Evolutionary conservation across 2,329 filamentous ascomycete species (phyloP).

Genomic region (Venturia effusa): DNA sequence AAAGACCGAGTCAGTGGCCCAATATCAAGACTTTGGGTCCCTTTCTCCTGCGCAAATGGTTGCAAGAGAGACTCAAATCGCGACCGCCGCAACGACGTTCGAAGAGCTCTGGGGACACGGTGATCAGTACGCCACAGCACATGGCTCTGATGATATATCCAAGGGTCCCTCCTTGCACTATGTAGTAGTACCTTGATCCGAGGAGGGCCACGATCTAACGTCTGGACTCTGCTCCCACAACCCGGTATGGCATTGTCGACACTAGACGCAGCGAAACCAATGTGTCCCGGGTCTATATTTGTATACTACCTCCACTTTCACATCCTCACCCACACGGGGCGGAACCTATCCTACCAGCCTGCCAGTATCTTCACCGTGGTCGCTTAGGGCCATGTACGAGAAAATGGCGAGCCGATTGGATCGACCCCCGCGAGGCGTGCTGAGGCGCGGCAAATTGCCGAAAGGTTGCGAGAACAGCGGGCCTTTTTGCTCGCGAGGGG

Average conservation of each 20-base stretch:
- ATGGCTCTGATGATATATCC: neutral
- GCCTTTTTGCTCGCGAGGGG: neutral
- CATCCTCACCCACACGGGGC: neutral
- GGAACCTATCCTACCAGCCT: neutral
- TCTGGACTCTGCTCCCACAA: neutral
- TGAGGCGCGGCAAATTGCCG: slow-evolving; percentile 2
- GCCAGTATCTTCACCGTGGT: neutral
- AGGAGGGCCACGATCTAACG: neutral
- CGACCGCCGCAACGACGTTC: neutral
- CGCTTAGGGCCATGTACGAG: neutral
- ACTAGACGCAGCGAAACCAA: neutral
- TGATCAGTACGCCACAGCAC: neutral
- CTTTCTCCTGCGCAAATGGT: neutral
- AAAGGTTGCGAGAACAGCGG: neutral
- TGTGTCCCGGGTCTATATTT: neutral
- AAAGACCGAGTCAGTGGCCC: neutral
- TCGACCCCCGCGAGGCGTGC: neutral
- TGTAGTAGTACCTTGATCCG: neutral
- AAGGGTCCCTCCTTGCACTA: neutral
- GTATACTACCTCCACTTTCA: neutral
- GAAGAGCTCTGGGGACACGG: neutral
- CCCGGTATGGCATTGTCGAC: neutral
- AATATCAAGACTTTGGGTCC: neutral
- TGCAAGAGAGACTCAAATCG: neutral
- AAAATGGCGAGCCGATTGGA: neutral